Base-by-base conservation (phyloP, 148 eudicot genomes). In the Vaccinium darrowii region DNA sequence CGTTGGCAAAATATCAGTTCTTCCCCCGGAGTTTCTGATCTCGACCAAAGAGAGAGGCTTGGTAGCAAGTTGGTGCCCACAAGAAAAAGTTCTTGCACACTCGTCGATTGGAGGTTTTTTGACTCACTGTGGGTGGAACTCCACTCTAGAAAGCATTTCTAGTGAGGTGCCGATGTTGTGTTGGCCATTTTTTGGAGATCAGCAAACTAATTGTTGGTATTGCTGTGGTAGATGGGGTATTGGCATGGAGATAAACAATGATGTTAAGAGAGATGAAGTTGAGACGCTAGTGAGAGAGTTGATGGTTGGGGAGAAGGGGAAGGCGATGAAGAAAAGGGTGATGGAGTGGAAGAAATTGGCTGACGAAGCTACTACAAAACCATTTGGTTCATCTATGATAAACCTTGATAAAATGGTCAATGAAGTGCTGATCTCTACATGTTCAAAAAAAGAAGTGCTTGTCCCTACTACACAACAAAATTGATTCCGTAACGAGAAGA, bases 121-220 rank as follows among this genome's bases (percentile, higher is more conserved):
- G 3, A 89, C 90, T 0, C 90, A 89, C 25, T 54, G 85, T 30
- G 89, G 90, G 7, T 89, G 90, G 87, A 89, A 89, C 56, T 89
- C 91, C 16, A 87, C 75, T 2, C 50, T 89, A 0, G 91, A 89
- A 60, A 85, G 86, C 6, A 76, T 87, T 1, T 39, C 79, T 18
- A 12, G 81, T 4, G 89, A 88, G 3, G 73, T 84, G 83, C 78
- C 82, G 0, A 62, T 78, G 79, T 4, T 81, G 2, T 77, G 84
- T 21, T 85, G 88, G 77, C 88, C 88, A 6, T 86, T 71, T 8
- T 84, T 67, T 21, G 78, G 69, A 21, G 88, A 82, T 36, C 85
- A 71, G n/a, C 81, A 30, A 60, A 87, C 88, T 3, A 87, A 87
- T 13, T 80, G 78, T 54, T 87, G 88, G 85, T 86, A 81, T 73